These are phyloP conservation scores for Phytopythium cucurbitacearum DNA, from an alignment of 352 stramenopile genomes.

Conservation along the genomic window DNA sequence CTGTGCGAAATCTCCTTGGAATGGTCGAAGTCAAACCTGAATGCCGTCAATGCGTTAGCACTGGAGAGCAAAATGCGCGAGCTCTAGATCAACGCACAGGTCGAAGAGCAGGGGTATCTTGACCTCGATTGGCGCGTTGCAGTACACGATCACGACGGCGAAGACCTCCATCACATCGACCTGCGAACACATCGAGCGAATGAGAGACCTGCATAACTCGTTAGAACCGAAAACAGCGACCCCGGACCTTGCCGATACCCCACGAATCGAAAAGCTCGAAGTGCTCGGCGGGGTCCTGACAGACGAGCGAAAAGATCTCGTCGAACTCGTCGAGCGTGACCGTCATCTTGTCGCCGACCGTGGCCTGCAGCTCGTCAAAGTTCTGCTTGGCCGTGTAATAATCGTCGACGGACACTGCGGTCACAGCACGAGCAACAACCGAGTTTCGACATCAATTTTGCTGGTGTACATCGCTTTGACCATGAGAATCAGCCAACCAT, in stretches of 20 bases:
- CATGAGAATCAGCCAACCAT: constrained; percentile 6
- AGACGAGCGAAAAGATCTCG: constrained; percentile 76
- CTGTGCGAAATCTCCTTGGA: constrained; percentile 59
- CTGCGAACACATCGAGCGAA: constrained; percentile 16
- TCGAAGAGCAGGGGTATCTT: constrained; percentile 74
- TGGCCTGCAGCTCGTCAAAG: constrained; percentile 56
- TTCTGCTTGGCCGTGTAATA: constrained; percentile 51
- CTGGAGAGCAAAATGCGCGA: not conserved
- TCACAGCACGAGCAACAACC: not conserved
- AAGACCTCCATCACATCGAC: constrained; percentile 77
- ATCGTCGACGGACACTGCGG: constrained; percentile 29
- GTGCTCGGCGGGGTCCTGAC: constrained; percentile 57
- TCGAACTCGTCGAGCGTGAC: constrained; percentile 70
- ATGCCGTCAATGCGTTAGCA: not conserved
- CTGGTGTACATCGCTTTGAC: not conserved
- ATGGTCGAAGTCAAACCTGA: constrained; percentile 75
- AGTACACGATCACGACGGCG: constrained; percentile 72
- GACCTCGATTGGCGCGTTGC: constrained; percentile 49
- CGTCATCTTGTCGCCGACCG: constrained; percentile 73
- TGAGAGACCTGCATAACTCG: constrained; percentile 3
- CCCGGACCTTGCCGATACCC: constrained; percentile 45
- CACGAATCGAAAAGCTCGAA: constrained; percentile 68
- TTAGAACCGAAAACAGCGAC: not conserved
- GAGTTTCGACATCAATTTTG: not conserved
- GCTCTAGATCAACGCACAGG: constrained; percentile 21